Conservation (phyloP, 331 rosid genomes). For the Cydonia oblonga region DNA sequence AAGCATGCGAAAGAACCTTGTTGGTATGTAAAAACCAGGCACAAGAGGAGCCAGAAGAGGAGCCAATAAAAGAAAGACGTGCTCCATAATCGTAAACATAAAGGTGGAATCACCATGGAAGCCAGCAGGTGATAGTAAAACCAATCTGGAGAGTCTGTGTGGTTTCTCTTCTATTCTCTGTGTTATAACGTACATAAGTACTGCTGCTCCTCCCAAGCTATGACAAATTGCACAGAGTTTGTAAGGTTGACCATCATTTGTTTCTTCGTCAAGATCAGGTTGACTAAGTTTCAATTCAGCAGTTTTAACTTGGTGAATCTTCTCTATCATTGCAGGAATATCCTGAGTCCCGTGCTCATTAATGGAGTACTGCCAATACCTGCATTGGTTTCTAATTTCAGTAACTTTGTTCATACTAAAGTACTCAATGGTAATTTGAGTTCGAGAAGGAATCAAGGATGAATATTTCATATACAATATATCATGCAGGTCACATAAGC, state of each 20-base stretch:
- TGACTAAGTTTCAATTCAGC: constrained; percentile 61
- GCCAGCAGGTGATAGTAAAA: constrained; percentile 85
- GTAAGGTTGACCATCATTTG: constrained; percentile 50
- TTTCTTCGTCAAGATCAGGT: constrained; percentile 52
- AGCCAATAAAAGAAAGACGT: constrained; percentile 36
- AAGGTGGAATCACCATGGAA: constrained; percentile 68
- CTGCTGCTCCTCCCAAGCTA: constrained; percentile 92
- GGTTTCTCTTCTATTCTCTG: constrained; percentile 57
- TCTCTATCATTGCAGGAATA: constrained; percentile 83
- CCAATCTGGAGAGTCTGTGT: constrained; percentile 79
- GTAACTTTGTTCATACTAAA: neutral
- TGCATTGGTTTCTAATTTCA: constrained; percentile 20
- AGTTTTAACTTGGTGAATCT: constrained; percentile 68
- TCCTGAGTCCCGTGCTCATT: constrained; percentile 89
- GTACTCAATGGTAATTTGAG: neutral
- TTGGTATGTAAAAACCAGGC: constrained; percentile 82
- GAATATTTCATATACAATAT: neutral
- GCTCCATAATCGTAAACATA: constrained; percentile 47
- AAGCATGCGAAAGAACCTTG: constrained; percentile 87
- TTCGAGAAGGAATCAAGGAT: neutral
- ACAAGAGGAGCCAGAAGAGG: constrained; percentile 58
- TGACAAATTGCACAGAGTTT: constrained; percentile 75
- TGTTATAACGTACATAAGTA: constrained; percentile 58
- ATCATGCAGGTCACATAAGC: neutral
- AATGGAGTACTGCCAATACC: constrained; percentile 88